phyloP scores from a whole-genome alignment of 31 red algal species.

The Porphyra umbilicalis region DNA sequence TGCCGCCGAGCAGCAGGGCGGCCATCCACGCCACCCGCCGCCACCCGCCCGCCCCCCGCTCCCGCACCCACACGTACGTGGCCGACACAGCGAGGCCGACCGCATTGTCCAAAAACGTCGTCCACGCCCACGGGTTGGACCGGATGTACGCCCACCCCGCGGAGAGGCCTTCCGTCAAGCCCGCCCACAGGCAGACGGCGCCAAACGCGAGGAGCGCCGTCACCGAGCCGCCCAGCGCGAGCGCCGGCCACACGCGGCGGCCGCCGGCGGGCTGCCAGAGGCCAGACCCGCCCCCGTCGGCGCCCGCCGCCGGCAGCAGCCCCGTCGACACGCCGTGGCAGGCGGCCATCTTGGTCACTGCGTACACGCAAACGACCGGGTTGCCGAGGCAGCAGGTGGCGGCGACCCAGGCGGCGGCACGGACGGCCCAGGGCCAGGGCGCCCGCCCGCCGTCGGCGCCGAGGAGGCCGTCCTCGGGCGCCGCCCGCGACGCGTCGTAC shows the following conservation, averaged over 20 bases:
- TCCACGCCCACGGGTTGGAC: neutral
- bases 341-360: neutral
- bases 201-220: neutral
- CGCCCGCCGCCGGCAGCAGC: neutral
- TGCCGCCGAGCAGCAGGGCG: neutral
- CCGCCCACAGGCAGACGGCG: neutral
- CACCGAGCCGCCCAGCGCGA: neutral
- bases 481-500: neutral
- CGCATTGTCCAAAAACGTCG: neutral
- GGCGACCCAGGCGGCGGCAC: neutral
- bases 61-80: neutral
- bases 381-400: neutral
- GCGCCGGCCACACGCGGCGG: neutral
- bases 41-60: neutral
- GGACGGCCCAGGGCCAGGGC: neutral
- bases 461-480: neutral
- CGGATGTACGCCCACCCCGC: neutral
- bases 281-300: neutral
- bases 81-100: neutral
- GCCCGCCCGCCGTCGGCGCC: neutral
- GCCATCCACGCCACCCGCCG: neutral
- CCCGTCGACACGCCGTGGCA: neutral
- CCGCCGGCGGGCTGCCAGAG: neutral
- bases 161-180: neutral
- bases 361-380: neutral